Conservation (phyloP, 2,329 filamentous ascomycete species). For the Sclerotinia borealis region DNA sequence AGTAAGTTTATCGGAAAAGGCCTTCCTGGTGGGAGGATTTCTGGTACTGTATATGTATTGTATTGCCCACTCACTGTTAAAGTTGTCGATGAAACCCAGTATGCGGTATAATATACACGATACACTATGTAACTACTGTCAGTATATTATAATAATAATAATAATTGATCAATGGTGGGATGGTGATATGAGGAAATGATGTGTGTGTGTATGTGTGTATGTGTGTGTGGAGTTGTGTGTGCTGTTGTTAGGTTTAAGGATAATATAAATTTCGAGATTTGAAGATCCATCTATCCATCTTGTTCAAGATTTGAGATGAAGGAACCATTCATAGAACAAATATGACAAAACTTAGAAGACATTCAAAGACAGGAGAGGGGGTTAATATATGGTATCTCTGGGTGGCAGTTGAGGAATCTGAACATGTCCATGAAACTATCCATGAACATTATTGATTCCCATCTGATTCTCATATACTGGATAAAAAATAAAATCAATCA, state of each 20-base stretch:
- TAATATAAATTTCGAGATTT: neutral
- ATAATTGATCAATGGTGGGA: neutral
- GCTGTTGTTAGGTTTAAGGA: neutral
- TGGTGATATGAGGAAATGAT: neutral
- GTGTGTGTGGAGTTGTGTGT: too few relatives aligned
- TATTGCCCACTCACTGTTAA: neutral
- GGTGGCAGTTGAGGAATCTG: neutral
- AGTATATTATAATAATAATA: too few relatives aligned
- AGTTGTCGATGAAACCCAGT: conserved; percentile 6
- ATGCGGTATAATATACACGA: neutral
- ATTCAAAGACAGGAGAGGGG: neutral
- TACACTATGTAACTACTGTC: too few relatives aligned
- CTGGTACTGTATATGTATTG: neutral
- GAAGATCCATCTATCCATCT: neutral
- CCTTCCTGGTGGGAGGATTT: neutral
- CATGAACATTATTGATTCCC: neutral
- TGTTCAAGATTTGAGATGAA: neutral
- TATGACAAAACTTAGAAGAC: neutral
- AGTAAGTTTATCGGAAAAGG: neutral
- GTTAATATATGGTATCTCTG: neutral
- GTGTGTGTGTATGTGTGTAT: neutral
- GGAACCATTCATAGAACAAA: neutral
- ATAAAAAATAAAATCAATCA: too few relatives aligned
- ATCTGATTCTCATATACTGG: too few relatives aligned
- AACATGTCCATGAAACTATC: neutral